Evolutionary conservation across 2,329 filamentous ascomycete species (phyloP), one percentile per base, ranked within the genome.

Genomic region (Pseudocercospora vitis): DNA sequence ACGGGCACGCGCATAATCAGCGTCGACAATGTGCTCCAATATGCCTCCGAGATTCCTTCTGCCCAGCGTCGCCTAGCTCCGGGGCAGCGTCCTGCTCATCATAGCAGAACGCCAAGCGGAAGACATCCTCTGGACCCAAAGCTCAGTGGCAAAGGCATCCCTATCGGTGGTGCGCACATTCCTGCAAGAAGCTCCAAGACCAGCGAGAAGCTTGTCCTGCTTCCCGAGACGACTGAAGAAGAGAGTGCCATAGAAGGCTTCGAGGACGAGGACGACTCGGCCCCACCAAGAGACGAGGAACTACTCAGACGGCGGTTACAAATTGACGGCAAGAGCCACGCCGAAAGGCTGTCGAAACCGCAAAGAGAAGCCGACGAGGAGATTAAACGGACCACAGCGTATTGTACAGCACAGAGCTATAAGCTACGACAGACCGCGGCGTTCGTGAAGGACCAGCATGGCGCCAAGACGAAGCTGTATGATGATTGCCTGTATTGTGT

Each of bases 401-500:
- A 97, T 72, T 97, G 92, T 71, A 97, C 91, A 0, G 92, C 94
- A 0, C 89, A 96, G 71, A 89, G 88, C 6, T 97, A 91, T 75
- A 95, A 92, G 74, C 84, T 95, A 74, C 87, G 88, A 64, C 82
- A 86, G 21, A 90, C 91, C n/a, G 90, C 91, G 11, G 84, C 89
- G 28, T 99, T 99, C 69, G 78, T 96, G 57, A 87, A 88, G 63
- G 88, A 89, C 60, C 87, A 86, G 65, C 94, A 99, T 73, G 86
- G 88, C 26, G 92, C 91, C 1, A 87, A 91, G 73, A 95, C 92
- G 11, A 99, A 99, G 73, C 79, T 97, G 4, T 99, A 99, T 73
- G 94, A 99, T 71, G 94, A 99, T 71, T 99, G 94, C 68, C 77
- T 99, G 19, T 99, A 99, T 69, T 89, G 87, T 21, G 92, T 96